Percentiles rank a stretch among this genome's conserved stretches.
Evolutionary conservation across 2,329 filamentous ascomycete genomes (phyloP).

Genomic region (Pseudogymnoascus sp.): DNA sequence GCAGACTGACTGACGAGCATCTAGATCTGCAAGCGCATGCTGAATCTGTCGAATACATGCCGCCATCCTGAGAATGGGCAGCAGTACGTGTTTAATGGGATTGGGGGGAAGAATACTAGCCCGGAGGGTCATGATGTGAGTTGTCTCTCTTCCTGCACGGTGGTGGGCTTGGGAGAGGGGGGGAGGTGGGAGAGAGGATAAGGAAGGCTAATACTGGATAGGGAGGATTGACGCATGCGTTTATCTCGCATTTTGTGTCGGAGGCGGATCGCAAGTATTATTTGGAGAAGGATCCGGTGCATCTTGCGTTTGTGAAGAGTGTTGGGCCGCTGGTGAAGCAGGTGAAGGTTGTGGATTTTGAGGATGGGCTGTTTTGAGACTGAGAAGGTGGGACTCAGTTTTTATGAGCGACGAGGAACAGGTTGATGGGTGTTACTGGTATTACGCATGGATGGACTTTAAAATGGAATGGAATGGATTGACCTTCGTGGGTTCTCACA

Average conservation of each 20-base stretch:
- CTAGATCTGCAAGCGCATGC: constrained; percentile 48
- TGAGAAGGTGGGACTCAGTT: not conserved
- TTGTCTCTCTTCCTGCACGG: not conserved
- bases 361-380: constrained; percentile 38
- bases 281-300: constrained; percentile 52
- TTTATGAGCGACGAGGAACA: not conserved
- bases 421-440: not conserved
- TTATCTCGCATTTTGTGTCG: constrained; percentile 58
- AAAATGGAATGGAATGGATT: not conserved
- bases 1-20: not conserved
- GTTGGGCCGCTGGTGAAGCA: constrained; percentile 41
- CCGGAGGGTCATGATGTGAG: constrained; percentile 51
- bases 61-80: constrained; percentile 48
- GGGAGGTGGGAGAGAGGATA: not conserved
- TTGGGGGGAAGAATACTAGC: constrained; percentile 54
- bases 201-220: constrained; percentile 20
- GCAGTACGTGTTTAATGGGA: constrained; percentile 50
- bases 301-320: constrained; percentile 49
- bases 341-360: constrained; percentile 52
- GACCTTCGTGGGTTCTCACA: constrained; percentile 9
- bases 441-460: not conserved
- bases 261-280: constrained; percentile 61
- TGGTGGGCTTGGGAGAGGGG: no score
- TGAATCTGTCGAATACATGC: constrained; percentile 48
- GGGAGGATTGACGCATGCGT: constrained; percentile 59